phyloP scores from a whole-genome alignment of 2,329 filamentous ascomycete genomes.

The Gaeumannomyces tritici region DNA sequence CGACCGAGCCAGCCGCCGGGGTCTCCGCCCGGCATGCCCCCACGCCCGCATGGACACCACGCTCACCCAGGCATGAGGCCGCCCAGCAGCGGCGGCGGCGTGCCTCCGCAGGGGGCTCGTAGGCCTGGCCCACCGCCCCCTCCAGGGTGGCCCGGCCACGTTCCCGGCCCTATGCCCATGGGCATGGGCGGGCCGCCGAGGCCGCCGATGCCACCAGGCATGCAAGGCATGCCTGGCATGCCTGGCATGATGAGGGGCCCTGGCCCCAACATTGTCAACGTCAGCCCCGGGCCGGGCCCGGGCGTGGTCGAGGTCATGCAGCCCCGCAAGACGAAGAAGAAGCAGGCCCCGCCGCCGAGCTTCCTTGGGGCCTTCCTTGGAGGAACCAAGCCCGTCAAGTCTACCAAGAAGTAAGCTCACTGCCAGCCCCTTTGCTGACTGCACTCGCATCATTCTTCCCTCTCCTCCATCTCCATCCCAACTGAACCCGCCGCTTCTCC shows the following conservation, averaged over 20 bases:
- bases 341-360: not conserved
- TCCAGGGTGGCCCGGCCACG: no score
- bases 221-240: no score
- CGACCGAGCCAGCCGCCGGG: slow-evolving; percentile 8
- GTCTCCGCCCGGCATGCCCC: not conserved
- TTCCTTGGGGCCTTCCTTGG: slow-evolving; percentile 8
- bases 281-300: slow-evolving; percentile 3
- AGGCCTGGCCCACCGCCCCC: not conserved
- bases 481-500: no score
- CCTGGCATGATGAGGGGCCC: not conserved
- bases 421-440: no score
- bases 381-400: slow-evolving; percentile 10
- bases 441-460: no score
- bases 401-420: slow-evolving; percentile 10
- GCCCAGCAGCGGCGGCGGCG: no score
- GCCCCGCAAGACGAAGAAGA: slow-evolving; percentile 9
- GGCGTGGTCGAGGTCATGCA: not conserved
- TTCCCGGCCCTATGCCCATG: not conserved
- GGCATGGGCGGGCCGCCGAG: not conserved
- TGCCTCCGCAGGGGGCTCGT: no score
- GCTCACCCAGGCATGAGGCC: no score
- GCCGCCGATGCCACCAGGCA: not conserved
- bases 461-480: no score
- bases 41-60: no score
- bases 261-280: slow-evolving; percentile 7